Percentiles rank a stretch among this genome's conserved stretches.
phyloP scores from a whole-genome alignment of 768 basidiomycete genomes.

The Trametes elegans region DNA sequence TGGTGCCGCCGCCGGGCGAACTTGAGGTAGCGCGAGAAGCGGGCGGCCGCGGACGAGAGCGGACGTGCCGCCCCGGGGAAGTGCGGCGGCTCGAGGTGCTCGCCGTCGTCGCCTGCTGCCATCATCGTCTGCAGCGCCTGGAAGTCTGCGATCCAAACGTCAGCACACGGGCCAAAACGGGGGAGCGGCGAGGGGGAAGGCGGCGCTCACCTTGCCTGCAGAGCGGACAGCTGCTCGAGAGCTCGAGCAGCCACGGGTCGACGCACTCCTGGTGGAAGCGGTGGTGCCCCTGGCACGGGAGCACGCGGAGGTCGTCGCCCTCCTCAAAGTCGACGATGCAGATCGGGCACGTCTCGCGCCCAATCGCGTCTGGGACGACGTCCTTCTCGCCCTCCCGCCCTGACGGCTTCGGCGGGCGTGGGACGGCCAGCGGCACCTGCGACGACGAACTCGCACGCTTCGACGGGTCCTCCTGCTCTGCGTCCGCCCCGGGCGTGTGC shows the following conservation, averaged over 20 bases:
- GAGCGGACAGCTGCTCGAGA: constrained; percentile 89
- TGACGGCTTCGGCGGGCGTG: constrained; percentile 18
- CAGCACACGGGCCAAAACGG: neutral
- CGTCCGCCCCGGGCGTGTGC: neutral
- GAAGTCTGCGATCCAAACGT: constrained; percentile 27
- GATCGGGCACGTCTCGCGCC: constrained; percentile 89
- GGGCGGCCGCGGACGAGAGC: constrained; percentile 25
- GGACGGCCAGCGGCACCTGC: constrained; percentile 4
- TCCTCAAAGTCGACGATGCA: constrained; percentile 94
- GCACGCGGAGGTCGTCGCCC: constrained; percentile 85
- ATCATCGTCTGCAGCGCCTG: constrained; percentile 36
- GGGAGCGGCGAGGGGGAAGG: neutral
- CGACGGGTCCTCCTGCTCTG: neutral
- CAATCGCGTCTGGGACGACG: constrained; percentile 63
- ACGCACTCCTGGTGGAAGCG: constrained; percentile 88
- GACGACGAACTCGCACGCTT: constrained; percentile 10
- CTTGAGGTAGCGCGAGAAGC: constrained; percentile 35
- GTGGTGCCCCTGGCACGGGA: constrained; percentile 92
- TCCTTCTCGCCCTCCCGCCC: constrained; percentile 31
- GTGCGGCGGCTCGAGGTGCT: constrained; percentile 23
- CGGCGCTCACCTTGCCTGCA: constrained; percentile 80
- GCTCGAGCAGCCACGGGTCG: constrained; percentile 89
- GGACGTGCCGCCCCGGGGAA: constrained; percentile 17
- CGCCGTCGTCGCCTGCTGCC: constrained; percentile 19
- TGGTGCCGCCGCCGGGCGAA: constrained; percentile 29